Evolutionary conservation across 208 protist genomes (phyloP), one percentile per base, ranked within the genome.

Genomic region (Leishmania major): DNA sequence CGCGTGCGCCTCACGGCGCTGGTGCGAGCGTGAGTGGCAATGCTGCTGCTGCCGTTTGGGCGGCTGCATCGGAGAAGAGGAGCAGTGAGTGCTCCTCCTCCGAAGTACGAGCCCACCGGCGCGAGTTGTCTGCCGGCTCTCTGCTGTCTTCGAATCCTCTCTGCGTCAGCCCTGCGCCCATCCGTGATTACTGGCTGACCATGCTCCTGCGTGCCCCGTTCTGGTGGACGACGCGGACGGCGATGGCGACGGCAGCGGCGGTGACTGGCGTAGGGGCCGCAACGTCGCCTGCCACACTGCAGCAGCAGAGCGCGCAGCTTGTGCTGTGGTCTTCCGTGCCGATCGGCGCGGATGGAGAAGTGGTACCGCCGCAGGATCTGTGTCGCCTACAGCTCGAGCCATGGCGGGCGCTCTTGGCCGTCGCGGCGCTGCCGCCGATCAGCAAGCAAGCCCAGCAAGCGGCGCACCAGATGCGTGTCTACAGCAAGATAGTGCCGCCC

Each of bases 161-260:
- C 47, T 82, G 78, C 59, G 67, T 69, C 55, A 69, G 83, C 40
- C 67, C 83, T 0, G 17, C 64, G 25, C 40, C 57, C 19, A 83
- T 86, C 55, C 66, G 59, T 22, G 83, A 86, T 47, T 86, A 86
- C 67, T 86, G 83, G 83, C 78, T 86, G 45, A 43, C 75, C 37
- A 86, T 67, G 78, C 70, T 78, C 43, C 72, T 86, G 72, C 83
- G 83, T 6, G 74, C 73, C 0, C 62, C 83, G 0, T 79, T 57
- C 49, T 86, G 78, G 83, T 86, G 75, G 75, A 71, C 62, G 8
- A 51, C 72, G 78, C 49, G 77, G 15, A 79, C 60, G 15, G 75
- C 70, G 6, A 40, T 73, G 43, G 43, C 64, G 45, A 74, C 77
- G n/a, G 47, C 77, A 3, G 25, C 66, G 15, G 64, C 66, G 25